A percentile compares a stretch with the other conserved stretches of the same genome.
Conservation (phyloP, 2,329 filamentous ascomycete species). For the Botryotinia narcissicola region DNA sequence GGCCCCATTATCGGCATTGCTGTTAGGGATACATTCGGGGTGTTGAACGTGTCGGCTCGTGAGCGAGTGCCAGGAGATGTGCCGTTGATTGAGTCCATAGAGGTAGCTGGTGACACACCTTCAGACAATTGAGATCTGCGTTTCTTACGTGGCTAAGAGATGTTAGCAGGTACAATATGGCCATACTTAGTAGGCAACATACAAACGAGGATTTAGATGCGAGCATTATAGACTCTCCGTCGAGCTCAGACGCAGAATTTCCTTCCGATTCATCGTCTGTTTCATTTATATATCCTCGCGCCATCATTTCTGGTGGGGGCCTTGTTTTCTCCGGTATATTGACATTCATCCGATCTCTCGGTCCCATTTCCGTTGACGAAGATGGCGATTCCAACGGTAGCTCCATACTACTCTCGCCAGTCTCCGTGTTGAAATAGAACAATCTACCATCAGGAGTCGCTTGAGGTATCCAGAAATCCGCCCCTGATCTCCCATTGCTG, state of each 20-base stretch:
- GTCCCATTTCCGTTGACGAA: slow-evolving; percentile 76
- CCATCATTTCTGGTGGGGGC: slow-evolving; percentile 88
- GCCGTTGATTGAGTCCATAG: slow-evolving; percentile 84
- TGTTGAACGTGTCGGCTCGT: slow-evolving; percentile 55
- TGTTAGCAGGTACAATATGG: slow-evolving; percentile 31
- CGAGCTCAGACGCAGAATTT: slow-evolving; percentile 80
- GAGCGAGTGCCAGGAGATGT: slow-evolving; percentile 58
- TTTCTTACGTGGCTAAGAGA: slow-evolving; percentile 53
- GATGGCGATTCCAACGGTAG: slow-evolving; percentile 87
- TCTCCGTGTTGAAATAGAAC: slow-evolving; percentile 98
- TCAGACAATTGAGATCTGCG: slow-evolving; percentile 60
- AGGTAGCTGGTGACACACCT: slow-evolving; percentile 79
- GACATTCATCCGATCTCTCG: slow-evolving; percentile 83
- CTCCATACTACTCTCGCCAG: slow-evolving; percentile 91
- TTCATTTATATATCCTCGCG: slow-evolving; percentile 74
- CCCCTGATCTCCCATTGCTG: slow-evolving; percentile 70
- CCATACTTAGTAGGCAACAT: slow-evolving; percentile 40
- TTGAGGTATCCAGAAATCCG: slow-evolving; percentile 98
- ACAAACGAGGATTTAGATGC: slow-evolving; percentile 68
- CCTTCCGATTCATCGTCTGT: slow-evolving; percentile 87
- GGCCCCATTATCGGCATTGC: slow-evolving; percentile 35
- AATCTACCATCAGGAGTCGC: slow-evolving; percentile 88
- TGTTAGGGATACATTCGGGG: slow-evolving; percentile 49
- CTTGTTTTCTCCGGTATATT: slow-evolving; percentile 86
- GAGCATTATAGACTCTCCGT: slow-evolving; percentile 71